Base-by-base conservation (phyloP, 768 basidiomycete species). In the Coprinellus aureogranulatus region DNA sequence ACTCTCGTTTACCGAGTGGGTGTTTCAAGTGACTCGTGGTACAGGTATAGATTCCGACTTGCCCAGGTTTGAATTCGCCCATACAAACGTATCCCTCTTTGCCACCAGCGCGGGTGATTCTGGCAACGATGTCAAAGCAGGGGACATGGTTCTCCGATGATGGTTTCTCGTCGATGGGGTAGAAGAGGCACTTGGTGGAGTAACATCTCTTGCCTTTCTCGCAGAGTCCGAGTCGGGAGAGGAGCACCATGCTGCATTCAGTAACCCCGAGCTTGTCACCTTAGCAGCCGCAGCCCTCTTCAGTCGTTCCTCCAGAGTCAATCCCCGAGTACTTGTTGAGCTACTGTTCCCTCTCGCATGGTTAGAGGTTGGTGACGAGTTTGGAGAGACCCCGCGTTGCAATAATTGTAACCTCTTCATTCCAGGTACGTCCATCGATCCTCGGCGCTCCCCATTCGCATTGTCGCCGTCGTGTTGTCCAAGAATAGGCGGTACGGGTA, bases 241-340 rank as follows among this genome's bases (percentile, higher is more conserved):
- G 23, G 71, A 73, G 20, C 70, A 58, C 20, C 28, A 9, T 22
- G 54, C 39, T 55, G 60, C 34, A 48, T 57, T 40, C 39, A 41
- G 16, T 60, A 52, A 4, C 60, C 37, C 22, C 34, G 63, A 48
- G 12, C 77, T 73, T 20, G 90, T 89, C 20, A 80, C 82, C 52
- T 80, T 77, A 22, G 80, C 77, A 62, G 86, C 80, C 26, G 81
- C 78, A 27, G 75, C 81, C 41, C 88, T 86, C 45, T 86, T 81
- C n/a, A 92, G 74, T 45, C 91, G 78, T 57, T 92, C 90, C 70
- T 92, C 91, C 2, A 92, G 75, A 23, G 81, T 88, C 8, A 81
- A 76, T 66, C 88, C 87, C 46, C 77, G 71, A 31, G 61, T 50
- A 23, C 59, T 40, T 12, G 41, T 46, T 11, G 62, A 53, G 9